Percentiles rank a stretch among this genome's conserved stretches.
These are phyloP conservation scores for Pythium brachiatum DNA, from an alignment of 352 stramenopile species.

Conservation along the genomic window DNA sequence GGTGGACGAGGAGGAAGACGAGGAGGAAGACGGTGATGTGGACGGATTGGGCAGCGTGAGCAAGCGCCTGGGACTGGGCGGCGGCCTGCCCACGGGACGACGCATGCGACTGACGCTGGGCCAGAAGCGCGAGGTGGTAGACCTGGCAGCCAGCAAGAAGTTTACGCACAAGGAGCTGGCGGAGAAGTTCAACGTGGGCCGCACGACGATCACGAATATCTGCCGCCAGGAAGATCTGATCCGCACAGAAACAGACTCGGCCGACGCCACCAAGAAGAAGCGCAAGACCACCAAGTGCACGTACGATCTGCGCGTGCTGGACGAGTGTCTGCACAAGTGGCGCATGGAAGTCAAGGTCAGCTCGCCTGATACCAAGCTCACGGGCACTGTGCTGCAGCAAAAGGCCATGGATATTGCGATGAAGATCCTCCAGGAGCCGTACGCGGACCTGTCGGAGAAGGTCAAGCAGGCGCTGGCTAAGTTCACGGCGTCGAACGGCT, in stretches of 20 bases:
- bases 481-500: slow-evolving; percentile 83
- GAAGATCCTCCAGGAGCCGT: slow-evolving; percentile 72
- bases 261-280: slow-evolving; percentile 82
- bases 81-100: slow-evolving; percentile 26
- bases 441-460: slow-evolving; percentile 66
- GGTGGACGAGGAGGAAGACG: slow-evolving; percentile 13
- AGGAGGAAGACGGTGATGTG: slow-evolving; percentile 9
- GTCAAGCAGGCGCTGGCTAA: slow-evolving; percentile 67
- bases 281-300: slow-evolving; percentile 85
- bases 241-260: slow-evolving; percentile 82
- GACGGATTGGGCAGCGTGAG: not conserved
- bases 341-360: slow-evolving; percentile 84
- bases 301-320: slow-evolving; percentile 76
- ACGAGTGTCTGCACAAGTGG: slow-evolving; percentile 87
- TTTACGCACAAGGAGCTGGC: slow-evolving; percentile 84
- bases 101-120: slow-evolving; percentile 80
- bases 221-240: slow-evolving; percentile 82
- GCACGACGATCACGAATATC: slow-evolving; percentile 87
- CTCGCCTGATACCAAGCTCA: slow-evolving; percentile 76
- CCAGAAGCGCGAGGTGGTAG: slow-evolving; percentile 84
- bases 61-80: slow-evolving; percentile 9
- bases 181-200: slow-evolving; percentile 75
- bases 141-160: slow-evolving; percentile 80
- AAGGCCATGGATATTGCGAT: slow-evolving; percentile 82
- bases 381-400: slow-evolving; percentile 74